phyloP scores from a whole-genome alignment of 2,329 filamentous ascomycete species.

The Hymenoscyphus fraxineus region DNA sequence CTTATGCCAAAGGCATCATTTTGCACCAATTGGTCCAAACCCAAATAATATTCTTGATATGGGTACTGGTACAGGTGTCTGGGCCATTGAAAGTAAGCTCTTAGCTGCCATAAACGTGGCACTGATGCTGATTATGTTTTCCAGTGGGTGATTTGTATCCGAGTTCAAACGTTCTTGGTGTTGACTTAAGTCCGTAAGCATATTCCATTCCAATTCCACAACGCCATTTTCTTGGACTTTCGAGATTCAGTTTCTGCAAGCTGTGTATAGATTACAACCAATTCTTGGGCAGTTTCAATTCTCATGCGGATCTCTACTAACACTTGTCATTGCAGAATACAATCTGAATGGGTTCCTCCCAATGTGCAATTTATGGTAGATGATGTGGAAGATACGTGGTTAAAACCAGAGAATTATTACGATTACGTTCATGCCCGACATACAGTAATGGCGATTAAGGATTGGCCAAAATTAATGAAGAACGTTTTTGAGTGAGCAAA shows the following conservation, averaged over 20 bases:
- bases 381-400: conserved; percentile 54
- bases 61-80: conserved; percentile 56
- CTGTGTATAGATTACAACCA: neutral
- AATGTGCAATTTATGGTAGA: conserved; percentile 65
- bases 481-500: conserved; percentile 44
- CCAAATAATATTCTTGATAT: conserved; percentile 53
- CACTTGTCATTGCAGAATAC: conserved; percentile 38
- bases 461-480: conserved; percentile 50
- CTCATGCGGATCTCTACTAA: neutral
- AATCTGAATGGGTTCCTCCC: conserved; percentile 53
- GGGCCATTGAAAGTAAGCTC: conserved; percentile 51
- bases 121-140: conserved; percentile 24
- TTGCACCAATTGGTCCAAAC: conserved; percentile 46
- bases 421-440: conserved; percentile 60
- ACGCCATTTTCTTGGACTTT: neutral
- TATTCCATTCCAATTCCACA: neutral
- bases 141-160: conserved; percentile 51
- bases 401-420: conserved; percentile 51
- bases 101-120: neutral
- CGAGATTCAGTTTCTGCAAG: neutral
- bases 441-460: conserved; percentile 51
- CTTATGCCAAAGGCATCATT: conserved; percentile 39
- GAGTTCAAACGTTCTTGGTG: conserved; percentile 46
- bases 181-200: conserved; percentile 49
- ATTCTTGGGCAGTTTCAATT: neutral